Base-by-base conservation (phyloP, 2,329 filamentous ascomycete genomes). In the Fusarium sp. region DNA sequence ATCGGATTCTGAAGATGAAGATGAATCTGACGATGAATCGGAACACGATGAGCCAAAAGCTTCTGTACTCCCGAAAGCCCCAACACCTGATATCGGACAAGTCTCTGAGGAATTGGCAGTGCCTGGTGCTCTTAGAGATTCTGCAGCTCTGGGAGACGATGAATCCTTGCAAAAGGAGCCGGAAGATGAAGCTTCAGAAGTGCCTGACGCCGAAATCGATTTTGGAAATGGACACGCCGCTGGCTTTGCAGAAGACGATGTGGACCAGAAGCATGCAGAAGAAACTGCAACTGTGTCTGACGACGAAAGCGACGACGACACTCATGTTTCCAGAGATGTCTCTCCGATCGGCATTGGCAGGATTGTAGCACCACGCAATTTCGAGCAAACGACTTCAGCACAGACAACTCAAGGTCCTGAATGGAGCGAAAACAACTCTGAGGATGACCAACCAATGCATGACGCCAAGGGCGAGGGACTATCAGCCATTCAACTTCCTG, bases 261-360 rank as follows among this genome's bases (percentile, higher is more conserved):
- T 45, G 15, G 25, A 58, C 32, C 40, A 20, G 12, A 52, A 55
- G 29, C 16, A 40, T 22, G 46, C 32, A 22, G 49, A 48, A 18
- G 45, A 45, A 30, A 13, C 24, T 22, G 15, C 16, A 30, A 15
- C 30, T 22, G 18, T n/a, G 16, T 56, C 48, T 40, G 62, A 70
- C 12, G 62, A 63, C 15, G 62, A 70, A 20, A 70, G 62, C 9
- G 67, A 70, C 16, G 48, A 58, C 30, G 67, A 57, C 15, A 32
- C 46, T 18, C 27, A 47, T 40, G 27, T 40, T 47, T 68, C 63
- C 12, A 52, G 56, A 24, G 54, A 59, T 44, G 32, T 59, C 22
- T 61, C 58, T 22, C 60, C 51, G 13, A 60, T 60, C 18, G 55
- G 60, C 7, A 55, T 65, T 34, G 54, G 45, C 30, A 68, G 48